phyloP scores from a whole-genome alignment of 306 rosid species.

The Pyrus communis region DNA sequence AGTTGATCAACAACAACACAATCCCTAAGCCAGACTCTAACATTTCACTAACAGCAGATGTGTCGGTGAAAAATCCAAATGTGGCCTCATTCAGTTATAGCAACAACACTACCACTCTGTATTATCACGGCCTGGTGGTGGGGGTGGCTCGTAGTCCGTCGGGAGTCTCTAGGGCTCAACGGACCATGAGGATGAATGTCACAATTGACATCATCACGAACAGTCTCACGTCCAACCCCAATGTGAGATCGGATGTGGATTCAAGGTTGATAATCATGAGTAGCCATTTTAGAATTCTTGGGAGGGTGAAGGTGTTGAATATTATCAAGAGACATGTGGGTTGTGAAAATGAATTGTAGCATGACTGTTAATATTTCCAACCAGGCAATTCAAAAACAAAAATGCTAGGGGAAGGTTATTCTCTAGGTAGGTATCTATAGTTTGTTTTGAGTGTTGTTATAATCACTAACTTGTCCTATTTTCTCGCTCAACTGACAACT shows the following conservation, averaged over 20 bases:
- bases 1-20: slow-evolving; percentile 26
- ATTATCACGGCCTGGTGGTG: slow-evolving; percentile 24
- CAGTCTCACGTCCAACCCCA: slow-evolving; percentile 18
- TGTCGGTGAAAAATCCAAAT: slow-evolving; percentile 56
- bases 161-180: slow-evolving; percentile 35
- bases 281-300: slow-evolving; percentile 49
- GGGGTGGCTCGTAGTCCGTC: slow-evolving; percentile 56
- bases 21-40: slow-evolving; percentile 31
- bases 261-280: slow-evolving; percentile 32
- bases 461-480: too few relatives aligned
- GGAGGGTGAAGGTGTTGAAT: slow-evolving; percentile 40
- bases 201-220: slow-evolving; percentile 31
- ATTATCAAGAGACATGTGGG: slow-evolving; percentile 39
- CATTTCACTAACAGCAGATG: slow-evolving; percentile 40
- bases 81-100: slow-evolving; percentile 44
- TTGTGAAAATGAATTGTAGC: slow-evolving; percentile 55
- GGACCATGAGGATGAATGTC: slow-evolving; percentile 46
- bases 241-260: slow-evolving; percentile 16
- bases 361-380: slow-evolving; percentile 30
- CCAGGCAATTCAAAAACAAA: slow-evolving; percentile 33
- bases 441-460: background rate
- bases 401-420: slow-evolving; percentile 44
- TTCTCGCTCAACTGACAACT: too few relatives aligned
- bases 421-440: slow-evolving; percentile 11
- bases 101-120: slow-evolving; percentile 49